A percentile compares a stretch with the other conserved stretches of the same genome.
phyloP scores from a whole-genome alignment of 2,329 filamentous ascomycete genomes.

The Paracamarosporium sp. region DNA sequence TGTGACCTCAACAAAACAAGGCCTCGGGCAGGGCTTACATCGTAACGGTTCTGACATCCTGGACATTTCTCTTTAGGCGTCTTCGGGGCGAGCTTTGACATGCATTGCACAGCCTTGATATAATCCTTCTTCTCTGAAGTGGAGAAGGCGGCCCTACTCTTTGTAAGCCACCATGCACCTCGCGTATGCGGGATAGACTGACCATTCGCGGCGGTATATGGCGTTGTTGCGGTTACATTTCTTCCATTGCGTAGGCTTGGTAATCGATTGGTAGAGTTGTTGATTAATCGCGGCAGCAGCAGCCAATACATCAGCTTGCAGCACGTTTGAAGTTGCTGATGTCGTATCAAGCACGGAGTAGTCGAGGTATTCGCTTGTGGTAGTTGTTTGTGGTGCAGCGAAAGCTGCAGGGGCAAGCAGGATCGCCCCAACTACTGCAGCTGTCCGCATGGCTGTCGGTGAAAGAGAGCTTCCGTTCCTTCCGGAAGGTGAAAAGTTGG shows the following conservation, averaged over 20 bases:
- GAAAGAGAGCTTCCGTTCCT: slow-evolving; percentile 1
- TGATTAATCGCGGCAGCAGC: slow-evolving; percentile 32
- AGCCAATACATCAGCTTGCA: slow-evolving; percentile 30
- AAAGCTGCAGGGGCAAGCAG: slow-evolving; percentile 22
- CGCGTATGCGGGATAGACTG: neutral
- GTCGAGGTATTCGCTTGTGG: neutral
- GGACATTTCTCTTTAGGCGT: slow-evolving; percentile 32
- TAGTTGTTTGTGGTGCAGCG: slow-evolving; percentile 5
- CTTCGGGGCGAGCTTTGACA: slow-evolving; percentile 30
- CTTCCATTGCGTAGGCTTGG: slow-evolving; percentile 26
- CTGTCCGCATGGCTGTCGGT: slow-evolving; percentile 24
- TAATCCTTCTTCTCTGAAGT: slow-evolving; percentile 36
- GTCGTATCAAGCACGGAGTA: slow-evolving; percentile 6
- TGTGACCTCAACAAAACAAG: neutral
- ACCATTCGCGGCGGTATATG: slow-evolving; percentile 54
- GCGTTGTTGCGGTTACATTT: slow-evolving; percentile 49
- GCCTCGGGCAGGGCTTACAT: slow-evolving; percentile 3
- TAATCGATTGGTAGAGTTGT: slow-evolving; percentile 32
- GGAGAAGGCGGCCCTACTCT: slow-evolving; percentile 30
- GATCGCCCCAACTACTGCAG: slow-evolving; percentile 20
- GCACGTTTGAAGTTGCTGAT: slow-evolving; percentile 15
- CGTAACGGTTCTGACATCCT: slow-evolving; percentile 36
- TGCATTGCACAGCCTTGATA: slow-evolving; percentile 38
- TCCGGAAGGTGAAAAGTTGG: slow-evolving; percentile 11
- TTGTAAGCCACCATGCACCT: slow-evolving; percentile 6